Evolutionary conservation across 2,329 filamentous ascomycete species (phyloP), one percentile per base, ranked within the genome.

Genomic region (Alternaria sp.): DNA sequence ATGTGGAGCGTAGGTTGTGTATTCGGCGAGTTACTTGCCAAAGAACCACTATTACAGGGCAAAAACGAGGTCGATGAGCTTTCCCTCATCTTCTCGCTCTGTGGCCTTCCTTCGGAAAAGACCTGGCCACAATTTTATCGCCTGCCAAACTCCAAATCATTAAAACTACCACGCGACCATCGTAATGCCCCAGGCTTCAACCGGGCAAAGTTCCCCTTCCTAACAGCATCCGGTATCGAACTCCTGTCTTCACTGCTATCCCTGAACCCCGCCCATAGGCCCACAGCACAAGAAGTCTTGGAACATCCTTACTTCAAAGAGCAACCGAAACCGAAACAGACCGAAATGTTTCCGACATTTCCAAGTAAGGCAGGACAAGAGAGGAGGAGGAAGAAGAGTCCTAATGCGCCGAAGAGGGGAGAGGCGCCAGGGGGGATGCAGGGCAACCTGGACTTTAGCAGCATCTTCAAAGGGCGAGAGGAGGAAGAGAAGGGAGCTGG

Each of bases 1-100:
- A 91, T 98, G 86, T 99, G 95, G 95, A 96, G 92, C 79, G 83
- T 98, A 4, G 95, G 95, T 12, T 98, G 95, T 81, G 93, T 99
- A 74, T 97, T 99, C 75, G 94, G 90, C 63, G 95, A 99, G 81
- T 86, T 99, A 4, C 84, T 98, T 20, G 90, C 88, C 36, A 91
- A 92, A 64, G 90, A 94, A 64, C 93, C 94, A 0, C 78, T 98
- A 2, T 84, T 99, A 1, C 92, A 93, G 72, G 94, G 94, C 51
- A 91, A 89, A 74, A 97, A 97, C 80, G 95, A 99, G 81, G 93
- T 97, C 58, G 93, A 97, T 74, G 90, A 97, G 76, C 84, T 98
- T 12, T 88, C 56, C 5, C 73, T 84, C 79, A 96, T 97, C 76
- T 97, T 99, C 78, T 89, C 90, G 69, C 87, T 98, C 59, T 94